These are phyloP conservation scores for Sphagnum tenellum DNA, from an alignment of 225 moss, liverwort and hornwort genomes.

Conservation along the genomic window DNA sequence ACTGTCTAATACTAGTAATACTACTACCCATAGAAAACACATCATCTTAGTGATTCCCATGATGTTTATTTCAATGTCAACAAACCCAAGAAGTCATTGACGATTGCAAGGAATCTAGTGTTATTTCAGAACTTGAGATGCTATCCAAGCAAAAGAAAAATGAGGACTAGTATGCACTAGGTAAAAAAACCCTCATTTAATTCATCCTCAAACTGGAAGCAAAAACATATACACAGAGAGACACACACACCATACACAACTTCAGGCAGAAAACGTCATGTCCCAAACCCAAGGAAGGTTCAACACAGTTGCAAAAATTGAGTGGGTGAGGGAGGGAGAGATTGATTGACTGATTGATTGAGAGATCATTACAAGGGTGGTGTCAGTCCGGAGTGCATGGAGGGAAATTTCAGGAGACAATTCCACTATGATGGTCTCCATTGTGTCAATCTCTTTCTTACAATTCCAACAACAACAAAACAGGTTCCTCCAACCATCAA, in stretches of 20 bases:
- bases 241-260: too few relatives aligned
- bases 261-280: background rate
- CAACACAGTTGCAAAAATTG: background rate
- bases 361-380: slow-evolving; percentile 18
- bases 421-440: slow-evolving; percentile 28
- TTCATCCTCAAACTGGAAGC: too few relatives aligned
- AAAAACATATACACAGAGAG: too few relatives aligned
- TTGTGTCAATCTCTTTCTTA: background rate
- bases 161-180: too few relatives aligned
- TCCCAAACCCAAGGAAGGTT: background rate
- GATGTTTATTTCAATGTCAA: background rate
- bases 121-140: too few relatives aligned
- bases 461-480: too few relatives aligned
- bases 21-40: background rate
- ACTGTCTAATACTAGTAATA: background rate
- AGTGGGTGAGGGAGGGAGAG: background rate
- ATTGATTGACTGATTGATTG: background rate
- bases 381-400: slow-evolving; percentile 25
- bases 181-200: too few relatives aligned
- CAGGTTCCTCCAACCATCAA: too few relatives aligned
- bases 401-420: slow-evolving; percentile 14
- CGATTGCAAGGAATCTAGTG: too few relatives aligned
- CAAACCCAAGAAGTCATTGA: background rate
- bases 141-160: too few relatives aligned
- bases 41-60: background rate